Evolutionary conservation across 768 basidiomycete species (phyloP).

Genomic region (Termitomyces sp.): DNA sequence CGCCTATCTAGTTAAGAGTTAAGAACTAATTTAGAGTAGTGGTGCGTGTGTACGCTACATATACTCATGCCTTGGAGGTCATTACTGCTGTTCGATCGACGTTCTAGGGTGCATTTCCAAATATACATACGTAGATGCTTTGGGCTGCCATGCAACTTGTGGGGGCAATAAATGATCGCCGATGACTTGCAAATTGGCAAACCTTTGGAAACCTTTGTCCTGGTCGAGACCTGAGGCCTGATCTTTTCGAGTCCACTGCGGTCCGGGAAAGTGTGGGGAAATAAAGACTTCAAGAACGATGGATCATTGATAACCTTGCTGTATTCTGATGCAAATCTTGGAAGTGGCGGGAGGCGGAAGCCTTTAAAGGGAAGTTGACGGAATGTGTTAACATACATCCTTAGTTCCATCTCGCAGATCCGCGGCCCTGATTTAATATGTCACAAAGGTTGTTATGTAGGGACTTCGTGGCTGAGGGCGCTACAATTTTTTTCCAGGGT

Average conservation of each 20-base stretch:
- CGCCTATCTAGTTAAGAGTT: neutral
- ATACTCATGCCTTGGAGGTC: neutral
- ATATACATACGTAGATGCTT: neutral
- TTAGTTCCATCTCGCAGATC: neutral
- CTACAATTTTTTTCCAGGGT: neutral
- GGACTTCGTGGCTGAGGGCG: neutral
- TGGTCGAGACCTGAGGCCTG: neutral
- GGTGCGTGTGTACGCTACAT: neutral
- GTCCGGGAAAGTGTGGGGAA: conserved; percentile 1
- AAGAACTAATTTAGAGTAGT: neutral
- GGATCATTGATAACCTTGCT: neutral
- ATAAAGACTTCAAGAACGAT: neutral
- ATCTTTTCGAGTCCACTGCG: neutral
- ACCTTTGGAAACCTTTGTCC: neutral
- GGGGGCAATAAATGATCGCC: neutral
- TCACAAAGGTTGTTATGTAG: neutral
- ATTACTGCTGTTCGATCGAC: neutral
- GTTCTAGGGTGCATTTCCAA: neutral
- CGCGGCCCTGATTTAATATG: neutral
- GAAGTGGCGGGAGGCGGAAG: neutral
- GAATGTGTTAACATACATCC: neutral
- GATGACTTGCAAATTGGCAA: neutral
- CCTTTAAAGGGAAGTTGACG: neutral
- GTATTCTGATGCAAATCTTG: neutral
- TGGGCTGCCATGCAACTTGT: neutral